phyloP scores from a whole-genome alignment of 345 rosid genomes.

The Salix suchowensis region DNA sequence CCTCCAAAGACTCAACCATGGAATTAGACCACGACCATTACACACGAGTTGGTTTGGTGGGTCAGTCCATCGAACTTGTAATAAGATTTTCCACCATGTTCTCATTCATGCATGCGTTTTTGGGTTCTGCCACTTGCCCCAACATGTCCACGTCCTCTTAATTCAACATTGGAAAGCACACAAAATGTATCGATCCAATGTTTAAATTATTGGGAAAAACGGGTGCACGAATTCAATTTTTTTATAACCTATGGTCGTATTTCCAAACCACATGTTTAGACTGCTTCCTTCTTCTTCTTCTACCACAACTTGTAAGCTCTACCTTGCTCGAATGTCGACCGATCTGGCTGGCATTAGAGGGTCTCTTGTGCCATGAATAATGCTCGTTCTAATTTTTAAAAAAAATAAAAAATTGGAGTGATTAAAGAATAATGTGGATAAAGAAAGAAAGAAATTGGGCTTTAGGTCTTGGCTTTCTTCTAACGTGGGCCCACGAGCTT shows the following conservation, averaged over 20 bases:
- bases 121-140: neutral
- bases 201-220: neutral
- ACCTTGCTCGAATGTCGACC: neutral
- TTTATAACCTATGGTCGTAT: conserved; percentile 1
- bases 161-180: neutral
- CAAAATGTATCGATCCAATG: neutral
- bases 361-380: neutral
- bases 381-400: neutral
- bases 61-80: conserved; percentile 7
- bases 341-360: neutral
- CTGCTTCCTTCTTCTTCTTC: neutral
- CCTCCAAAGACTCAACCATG: neutral
- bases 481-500: neutral
- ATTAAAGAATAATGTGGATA: neutral
- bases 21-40: neutral
- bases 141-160: neutral
- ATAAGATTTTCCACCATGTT: conserved; percentile 1
- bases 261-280: conserved; percentile 18
- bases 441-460: no score
- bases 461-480: no score
- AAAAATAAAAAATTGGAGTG: neutral
- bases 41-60: neutral
- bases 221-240: neutral
- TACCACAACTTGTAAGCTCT: neutral
- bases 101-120: conserved; percentile 5